Evolutionary conservation across 768 basidiomycete genomes (phyloP).

Genomic region (Punctularia strigosozonata): DNA sequence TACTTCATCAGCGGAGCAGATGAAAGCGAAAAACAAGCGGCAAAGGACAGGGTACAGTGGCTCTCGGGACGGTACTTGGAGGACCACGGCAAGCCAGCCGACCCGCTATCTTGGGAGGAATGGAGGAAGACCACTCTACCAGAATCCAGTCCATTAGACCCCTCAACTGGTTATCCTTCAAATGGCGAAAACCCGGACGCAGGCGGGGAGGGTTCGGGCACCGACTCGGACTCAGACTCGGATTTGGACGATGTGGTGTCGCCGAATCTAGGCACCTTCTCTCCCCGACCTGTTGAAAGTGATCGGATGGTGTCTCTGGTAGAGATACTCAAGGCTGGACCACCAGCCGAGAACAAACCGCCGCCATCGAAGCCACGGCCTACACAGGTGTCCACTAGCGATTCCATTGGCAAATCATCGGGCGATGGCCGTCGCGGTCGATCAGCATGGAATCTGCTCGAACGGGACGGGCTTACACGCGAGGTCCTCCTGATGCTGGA

Average conservation of each 20-base stretch:
- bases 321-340: conserved; percentile 6
- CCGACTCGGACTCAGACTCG: conserved; percentile 17
- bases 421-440: background rate
- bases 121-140: conserved; percentile 45
- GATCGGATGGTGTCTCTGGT: conserved; percentile 17
- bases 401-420: background rate
- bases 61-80: conserved; percentile 54
- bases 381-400: background rate
- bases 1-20: conserved; percentile 50
- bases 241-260: conserved; percentile 3
- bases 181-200: conserved; percentile 14
- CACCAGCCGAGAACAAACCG: background rate
- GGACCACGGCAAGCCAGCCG: conserved; percentile 41
- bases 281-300: conserved; percentile 14
- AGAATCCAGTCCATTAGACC: no score
- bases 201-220: conserved; percentile 21
- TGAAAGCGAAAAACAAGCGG: conserved; percentile 23
- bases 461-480: conserved; percentile 56
- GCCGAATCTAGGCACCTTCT: conserved; percentile 17
- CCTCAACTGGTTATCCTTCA: no score
- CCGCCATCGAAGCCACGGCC: background rate
- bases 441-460: conserved; percentile 37
- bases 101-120: conserved; percentile 42
- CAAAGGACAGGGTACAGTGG: conserved; percentile 44
- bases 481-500: conserved; percentile 58